Evolutionary conservation across 768 basidiomycete species (phyloP).

Genomic region (Paxillus involutus): DNA sequence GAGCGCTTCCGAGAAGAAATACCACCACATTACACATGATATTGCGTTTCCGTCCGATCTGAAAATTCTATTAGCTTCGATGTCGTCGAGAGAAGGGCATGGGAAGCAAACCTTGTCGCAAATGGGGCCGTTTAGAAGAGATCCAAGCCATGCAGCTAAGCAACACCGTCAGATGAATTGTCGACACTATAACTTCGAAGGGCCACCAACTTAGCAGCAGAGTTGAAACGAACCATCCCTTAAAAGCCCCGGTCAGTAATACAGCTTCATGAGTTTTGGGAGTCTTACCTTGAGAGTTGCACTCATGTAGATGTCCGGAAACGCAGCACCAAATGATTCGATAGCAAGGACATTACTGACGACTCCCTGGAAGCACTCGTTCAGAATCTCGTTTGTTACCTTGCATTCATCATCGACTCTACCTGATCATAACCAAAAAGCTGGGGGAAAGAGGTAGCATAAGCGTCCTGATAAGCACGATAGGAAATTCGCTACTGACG

Average conservation of each 20-base stretch:
- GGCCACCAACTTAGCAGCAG: conserved; percentile 24
- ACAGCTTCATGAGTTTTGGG: background rate
- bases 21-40: conserved; percentile 28
- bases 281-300: conserved; percentile 22
- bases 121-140: conserved; percentile 28
- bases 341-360: conserved; percentile 33
- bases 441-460: conserved; percentile 9
- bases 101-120: conserved; percentile 26
- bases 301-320: conserved; percentile 30
- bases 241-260: background rate
- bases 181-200: background rate
- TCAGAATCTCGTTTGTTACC: background rate
- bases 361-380: conserved; percentile 21
- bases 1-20: conserved; percentile 30
- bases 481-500: conserved; percentile 14
- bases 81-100: background rate
- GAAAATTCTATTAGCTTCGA: background rate
- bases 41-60: conserved; percentile 29
- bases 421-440: conserved; percentile 35
- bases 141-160: conserved; percentile 32
- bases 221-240: conserved; percentile 35
- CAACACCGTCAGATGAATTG: conserved; percentile 5
- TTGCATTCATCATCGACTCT: background rate
- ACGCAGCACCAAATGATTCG: conserved; percentile 33
- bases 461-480: background rate